These are phyloP conservation scores for Nematodospora anomalae DNA, from an alignment of 1,139 yeast genomes.

Conservation along the genomic window DNA sequence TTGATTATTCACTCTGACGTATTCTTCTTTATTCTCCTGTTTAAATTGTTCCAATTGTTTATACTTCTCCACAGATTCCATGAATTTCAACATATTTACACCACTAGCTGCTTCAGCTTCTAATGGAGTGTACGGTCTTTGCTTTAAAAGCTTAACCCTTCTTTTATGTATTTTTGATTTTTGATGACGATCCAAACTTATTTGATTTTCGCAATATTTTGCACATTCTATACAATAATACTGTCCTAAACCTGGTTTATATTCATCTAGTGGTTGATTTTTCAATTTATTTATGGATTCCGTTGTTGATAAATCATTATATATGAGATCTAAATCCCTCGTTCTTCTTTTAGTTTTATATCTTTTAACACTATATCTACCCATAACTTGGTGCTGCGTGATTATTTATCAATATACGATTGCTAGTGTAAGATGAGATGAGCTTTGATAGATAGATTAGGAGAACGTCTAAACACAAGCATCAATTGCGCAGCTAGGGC, in stretches of 20 bases:
- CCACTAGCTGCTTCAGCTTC: slow-evolving; percentile 95
- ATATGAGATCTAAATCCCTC: slow-evolving; percentile 81
- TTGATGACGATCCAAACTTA: slow-evolving; percentile 69
- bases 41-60: slow-evolving; percentile 43
- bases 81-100: slow-evolving; percentile 63
- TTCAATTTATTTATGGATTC: slow-evolving; percentile 63
- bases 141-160: slow-evolving; percentile 71
- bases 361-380: slow-evolving; percentile 74
- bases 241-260: slow-evolving; percentile 91
- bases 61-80: slow-evolving; percentile 59
- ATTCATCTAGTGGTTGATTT: slow-evolving; percentile 86
- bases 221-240: slow-evolving; percentile 94
- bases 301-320: slow-evolving; percentile 66
- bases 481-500: slow-evolving; percentile 1
- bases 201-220: slow-evolving; percentile 80
- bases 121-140: slow-evolving; percentile 79
- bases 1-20: slow-evolving; percentile 35
- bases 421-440: slow-evolving; percentile 1
- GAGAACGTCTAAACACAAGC: too few species aligned
- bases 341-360: slow-evolving; percentile 83
- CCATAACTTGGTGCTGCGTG: slow-evolving; percentile 48
- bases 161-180: slow-evolving; percentile 82
- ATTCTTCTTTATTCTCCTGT: slow-evolving; percentile 38
- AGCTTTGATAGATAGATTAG: background rate
- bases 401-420: background rate